Conservation (phyloP, 441 rosid genomes). For the Euphorbia celastroides region DNA sequence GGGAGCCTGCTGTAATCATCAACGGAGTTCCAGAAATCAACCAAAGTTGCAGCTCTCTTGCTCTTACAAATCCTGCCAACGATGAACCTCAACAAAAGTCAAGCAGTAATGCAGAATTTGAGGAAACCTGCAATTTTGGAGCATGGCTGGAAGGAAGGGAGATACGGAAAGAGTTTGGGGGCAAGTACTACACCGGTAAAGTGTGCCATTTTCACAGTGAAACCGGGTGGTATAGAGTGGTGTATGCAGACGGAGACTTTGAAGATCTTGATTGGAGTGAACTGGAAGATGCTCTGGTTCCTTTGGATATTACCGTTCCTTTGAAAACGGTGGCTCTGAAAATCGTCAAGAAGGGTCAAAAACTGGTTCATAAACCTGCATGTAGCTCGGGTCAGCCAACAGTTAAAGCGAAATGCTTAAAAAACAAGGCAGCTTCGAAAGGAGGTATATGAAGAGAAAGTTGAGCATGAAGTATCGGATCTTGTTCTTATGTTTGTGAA, state of each 20-base stretch:
- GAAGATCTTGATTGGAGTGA: slow-evolving; percentile 78
- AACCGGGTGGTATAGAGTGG: slow-evolving; percentile 75
- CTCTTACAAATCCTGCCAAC: slow-evolving; percentile 15
- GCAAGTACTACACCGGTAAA: slow-evolving; percentile 37
- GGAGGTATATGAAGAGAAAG: slow-evolving; percentile 16
- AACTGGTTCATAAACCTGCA: slow-evolving; percentile 18
- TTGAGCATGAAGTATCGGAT: neutral
- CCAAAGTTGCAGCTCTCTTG: slow-evolving; percentile 15
- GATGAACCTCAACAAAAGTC: slow-evolving; percentile 25
- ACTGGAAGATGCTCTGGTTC: slow-evolving; percentile 57
- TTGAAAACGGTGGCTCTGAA: slow-evolving; percentile 51
- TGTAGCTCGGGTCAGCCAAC: slow-evolving; percentile 12
- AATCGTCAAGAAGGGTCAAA: slow-evolving; percentile 31
- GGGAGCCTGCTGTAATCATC: slow-evolving; percentile 78
- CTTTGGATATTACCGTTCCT: slow-evolving; percentile 64
- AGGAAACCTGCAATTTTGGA: slow-evolving; percentile 40
- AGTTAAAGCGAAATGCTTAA: slow-evolving; percentile 19
- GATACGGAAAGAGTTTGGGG: slow-evolving; percentile 56
- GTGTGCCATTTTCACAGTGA: slow-evolving; percentile 60
- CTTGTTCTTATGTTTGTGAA: neutral
- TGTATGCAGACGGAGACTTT: slow-evolving; percentile 69
- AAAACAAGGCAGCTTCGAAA: slow-evolving; percentile 19
- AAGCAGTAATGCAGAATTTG: slow-evolving; percentile 26
- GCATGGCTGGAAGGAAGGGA: slow-evolving; percentile 82
- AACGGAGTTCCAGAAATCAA: slow-evolving; percentile 57